These are phyloP conservation scores for Beauveria sp. DNA, from an alignment of 2,329 filamentous ascomycete genomes.

Conservation along the genomic window DNA sequence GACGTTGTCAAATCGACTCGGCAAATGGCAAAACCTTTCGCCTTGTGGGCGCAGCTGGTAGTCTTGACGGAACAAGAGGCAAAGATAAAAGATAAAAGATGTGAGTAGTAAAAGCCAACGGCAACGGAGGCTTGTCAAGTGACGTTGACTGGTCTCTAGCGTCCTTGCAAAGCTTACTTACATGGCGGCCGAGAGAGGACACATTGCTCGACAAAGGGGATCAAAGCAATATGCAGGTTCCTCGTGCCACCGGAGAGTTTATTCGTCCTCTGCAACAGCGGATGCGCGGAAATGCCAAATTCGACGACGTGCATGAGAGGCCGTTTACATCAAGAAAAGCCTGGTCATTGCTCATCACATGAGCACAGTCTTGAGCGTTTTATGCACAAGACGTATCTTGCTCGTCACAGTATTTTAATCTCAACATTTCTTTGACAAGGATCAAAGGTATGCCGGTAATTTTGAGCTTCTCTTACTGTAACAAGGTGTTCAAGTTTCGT, in stretches of 20 bases:
- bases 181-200: neutral
- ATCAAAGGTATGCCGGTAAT: neutral
- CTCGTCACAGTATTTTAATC: neutral
- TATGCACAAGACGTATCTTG: neutral
- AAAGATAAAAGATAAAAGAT: neutral
- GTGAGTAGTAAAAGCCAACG: too few relatives aligned
- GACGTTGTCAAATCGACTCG: neutral
- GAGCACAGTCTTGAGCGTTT: neutral
- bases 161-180: too few relatives aligned
- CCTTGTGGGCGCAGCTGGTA: neutral
- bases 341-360: neutral
- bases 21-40: neutral
- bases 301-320: neutral
- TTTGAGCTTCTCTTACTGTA: neutral
- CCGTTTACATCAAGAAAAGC: neutral
- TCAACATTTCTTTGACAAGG: neutral
- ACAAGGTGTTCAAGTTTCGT: neutral
- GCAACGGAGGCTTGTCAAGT: too few relatives aligned
- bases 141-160: too few relatives aligned
- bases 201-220: neutral
- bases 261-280: neutral
- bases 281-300: conserved; percentile 4
- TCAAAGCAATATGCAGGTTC: neutral
- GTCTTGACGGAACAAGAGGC: neutral
- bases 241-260: neutral